Base-by-base conservation (phyloP, 306 rosid species). In the Trifolium fragiferum region DNA sequence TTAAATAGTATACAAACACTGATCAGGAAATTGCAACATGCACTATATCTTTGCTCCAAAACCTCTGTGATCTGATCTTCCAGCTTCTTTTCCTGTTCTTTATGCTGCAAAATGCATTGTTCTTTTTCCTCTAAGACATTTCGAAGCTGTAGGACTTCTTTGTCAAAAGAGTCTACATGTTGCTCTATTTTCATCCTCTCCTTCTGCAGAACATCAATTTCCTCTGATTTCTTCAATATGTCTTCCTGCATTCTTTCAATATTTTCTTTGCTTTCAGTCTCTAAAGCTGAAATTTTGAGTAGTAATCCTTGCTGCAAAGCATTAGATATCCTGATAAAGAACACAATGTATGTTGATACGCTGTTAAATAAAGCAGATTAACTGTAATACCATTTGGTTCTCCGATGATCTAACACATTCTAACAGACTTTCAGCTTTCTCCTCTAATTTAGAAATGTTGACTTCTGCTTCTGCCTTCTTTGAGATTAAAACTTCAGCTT, bases 1-100 rank as follows among this genome's bases (percentile, higher is more conserved):
- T 37, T 76, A 37, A 70, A 70, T 49, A 50, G 58, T 38, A 70
- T 54, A 23, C 41, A 70, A 74, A 64, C 74, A 41, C 32, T 3
- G 43, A 38, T 60, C 12, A 66, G 67, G 47, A 78, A 74, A 23
- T 68, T 50, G 76, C 20, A 60, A 43, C 57, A 16, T 30, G 21
- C n/a, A 35, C 46, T 72, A 69, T 62, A 58, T 75, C 35, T 66
- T 74, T 63, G 74, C 84, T 76, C 18, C 70, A 68, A 68, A 77
- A 94, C 98, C 99, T 91, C 92, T 66, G 54, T 76, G 55, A 81
- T 81, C 79, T 87, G 87, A 66, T 90, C 86, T 85, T 83, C 88
- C 80, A 92, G 88, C 83, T 84, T 87, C 86, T 84, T 92, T 84
- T 92, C 92, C 71, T 30, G 84, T 74, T 92, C 95, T 67, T 76